These are phyloP conservation scores for Hordeum vulgare DNA, from an alignment of 176 grass and related monocot genomes.

Conservation along the genomic window DNA sequence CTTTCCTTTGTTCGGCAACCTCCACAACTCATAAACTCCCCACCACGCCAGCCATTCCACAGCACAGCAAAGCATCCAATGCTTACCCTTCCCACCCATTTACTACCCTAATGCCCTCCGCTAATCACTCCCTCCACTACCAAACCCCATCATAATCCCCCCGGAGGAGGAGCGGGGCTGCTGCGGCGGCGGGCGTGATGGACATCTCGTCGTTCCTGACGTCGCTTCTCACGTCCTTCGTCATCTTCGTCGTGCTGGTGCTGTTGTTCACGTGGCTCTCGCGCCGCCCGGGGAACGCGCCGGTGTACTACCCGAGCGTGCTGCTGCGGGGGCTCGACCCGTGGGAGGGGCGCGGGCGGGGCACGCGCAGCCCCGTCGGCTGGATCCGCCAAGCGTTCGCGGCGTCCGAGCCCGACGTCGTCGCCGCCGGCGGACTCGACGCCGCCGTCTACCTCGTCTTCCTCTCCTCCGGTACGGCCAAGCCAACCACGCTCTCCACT, in stretches of 20 bases:
- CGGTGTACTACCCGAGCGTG: conserved; percentile 77
- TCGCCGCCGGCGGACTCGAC: conserved; percentile 66
- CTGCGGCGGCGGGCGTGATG: conserved; percentile 35
- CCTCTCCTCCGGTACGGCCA: conserved; percentile 55
- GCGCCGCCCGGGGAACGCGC: conserved; percentile 63
- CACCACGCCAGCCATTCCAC: background rate
- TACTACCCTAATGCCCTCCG: background rate
- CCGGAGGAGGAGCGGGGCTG: background rate
- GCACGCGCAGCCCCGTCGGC: conserved; percentile 45
- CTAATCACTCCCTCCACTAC: background rate
- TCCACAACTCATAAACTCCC: background rate
- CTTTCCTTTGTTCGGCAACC: background rate
- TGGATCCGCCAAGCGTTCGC: conserved; percentile 57
- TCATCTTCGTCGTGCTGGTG: conserved; percentile 68
- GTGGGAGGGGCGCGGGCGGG: conserved; percentile 38
- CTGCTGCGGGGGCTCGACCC: conserved; percentile 70
- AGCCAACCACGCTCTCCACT: background rate
- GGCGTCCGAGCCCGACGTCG: conserved; percentile 58
- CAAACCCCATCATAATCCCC: background rate
- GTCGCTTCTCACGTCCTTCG: conserved; percentile 68
- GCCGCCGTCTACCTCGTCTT: conserved; percentile 86
- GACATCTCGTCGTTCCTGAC: conserved; percentile 73
- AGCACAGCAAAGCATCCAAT: conserved; percentile 47
- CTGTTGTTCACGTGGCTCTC: conserved; percentile 74
- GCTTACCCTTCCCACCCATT: conserved; percentile 17